Percentiles rank a stretch among this genome's conserved stretches.
These are phyloP conservation scores for Calonectria pseudoturangicola DNA, from an alignment of 2,329 filamentous ascomycete species.

Conservation along the genomic window DNA sequence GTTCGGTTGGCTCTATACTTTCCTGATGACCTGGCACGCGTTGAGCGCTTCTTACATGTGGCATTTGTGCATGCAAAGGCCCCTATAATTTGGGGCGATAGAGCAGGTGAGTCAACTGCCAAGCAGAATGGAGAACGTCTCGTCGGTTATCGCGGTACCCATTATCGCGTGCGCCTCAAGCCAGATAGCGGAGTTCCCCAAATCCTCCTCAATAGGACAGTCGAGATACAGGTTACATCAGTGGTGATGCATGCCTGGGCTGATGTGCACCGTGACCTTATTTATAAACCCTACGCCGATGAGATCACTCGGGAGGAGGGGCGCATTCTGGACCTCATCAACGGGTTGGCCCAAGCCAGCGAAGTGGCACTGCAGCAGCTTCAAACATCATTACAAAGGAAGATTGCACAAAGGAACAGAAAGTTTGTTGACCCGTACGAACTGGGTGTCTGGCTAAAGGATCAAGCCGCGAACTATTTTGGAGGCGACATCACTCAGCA, in stretches of 20 bases:
- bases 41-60: not conserved
- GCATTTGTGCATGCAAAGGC: not conserved
- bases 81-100: not conserved
- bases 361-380: slow-evolving; percentile 11
- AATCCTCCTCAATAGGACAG: not conserved
- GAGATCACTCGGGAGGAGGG: not conserved
- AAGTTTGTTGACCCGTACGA: slow-evolving; percentile 8
- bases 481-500: not conserved
- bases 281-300: not conserved
- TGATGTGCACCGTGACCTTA: slow-evolving; percentile 5
- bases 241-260: slow-evolving; percentile 14
- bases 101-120: not conserved
- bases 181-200: slow-evolving; percentile 6
- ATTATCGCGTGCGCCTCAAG: slow-evolving; percentile 15
- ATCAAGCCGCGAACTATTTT: not conserved
- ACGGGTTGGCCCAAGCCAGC: not conserved
- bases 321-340: slow-evolving; percentile 13
- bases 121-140: not conserved
- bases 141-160: not conserved
- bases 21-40: slow-evolving; percentile 10
- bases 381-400: not conserved
- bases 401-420: not conserved
- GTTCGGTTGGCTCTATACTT: slow-evolving; percentile 10
- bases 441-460: slow-evolving; percentile 10
- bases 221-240: slow-evolving; percentile 17